Evolutionary conservation across 2,329 filamentous ascomycete genomes (phyloP).

Genomic region (Fusarium sulawesiense): DNA sequence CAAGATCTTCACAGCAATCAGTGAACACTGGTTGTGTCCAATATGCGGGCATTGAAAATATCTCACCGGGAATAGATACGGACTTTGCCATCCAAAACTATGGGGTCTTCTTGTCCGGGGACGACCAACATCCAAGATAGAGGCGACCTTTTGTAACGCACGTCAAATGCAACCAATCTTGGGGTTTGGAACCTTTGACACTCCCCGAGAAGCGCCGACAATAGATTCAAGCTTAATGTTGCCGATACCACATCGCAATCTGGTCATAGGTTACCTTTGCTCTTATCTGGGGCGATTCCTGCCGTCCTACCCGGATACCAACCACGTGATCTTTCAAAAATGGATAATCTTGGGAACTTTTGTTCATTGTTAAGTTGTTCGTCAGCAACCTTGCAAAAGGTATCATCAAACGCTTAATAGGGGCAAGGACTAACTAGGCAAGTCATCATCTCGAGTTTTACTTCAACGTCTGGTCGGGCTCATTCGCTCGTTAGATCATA

Average conservation of each 20-base stretch:
- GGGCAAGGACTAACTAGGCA: not conserved
- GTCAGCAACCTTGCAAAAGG: conserved; percentile 15
- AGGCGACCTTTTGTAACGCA: conserved; percentile 1
- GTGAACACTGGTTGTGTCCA: not conserved
- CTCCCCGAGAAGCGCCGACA: not conserved
- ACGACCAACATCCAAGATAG: not conserved
- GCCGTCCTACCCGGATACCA: conserved; percentile 16
- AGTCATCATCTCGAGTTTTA: not conserved
- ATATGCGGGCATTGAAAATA: not conserved
- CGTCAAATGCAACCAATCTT: not conserved
- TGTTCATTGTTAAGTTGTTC: conserved; percentile 12
- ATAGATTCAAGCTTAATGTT: conserved; percentile 20
- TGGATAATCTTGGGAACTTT: conserved; percentile 19
- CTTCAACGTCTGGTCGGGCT: not conserved
- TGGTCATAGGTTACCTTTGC: not conserved
- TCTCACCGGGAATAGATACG: not conserved
- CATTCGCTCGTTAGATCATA: not conserved
- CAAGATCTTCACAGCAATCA: not conserved
- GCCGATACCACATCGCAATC: not conserved
- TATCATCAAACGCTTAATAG: not conserved
- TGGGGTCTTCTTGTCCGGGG: not conserved
- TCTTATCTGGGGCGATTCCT: conserved; percentile 15
- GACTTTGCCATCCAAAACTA: not conserved
- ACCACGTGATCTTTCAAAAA: conserved; percentile 19
- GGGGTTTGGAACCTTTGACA: not conserved